phyloP scores from a whole-genome alignment of 2,329 filamentous ascomycete species.

The Fusarium sp. region DNA sequence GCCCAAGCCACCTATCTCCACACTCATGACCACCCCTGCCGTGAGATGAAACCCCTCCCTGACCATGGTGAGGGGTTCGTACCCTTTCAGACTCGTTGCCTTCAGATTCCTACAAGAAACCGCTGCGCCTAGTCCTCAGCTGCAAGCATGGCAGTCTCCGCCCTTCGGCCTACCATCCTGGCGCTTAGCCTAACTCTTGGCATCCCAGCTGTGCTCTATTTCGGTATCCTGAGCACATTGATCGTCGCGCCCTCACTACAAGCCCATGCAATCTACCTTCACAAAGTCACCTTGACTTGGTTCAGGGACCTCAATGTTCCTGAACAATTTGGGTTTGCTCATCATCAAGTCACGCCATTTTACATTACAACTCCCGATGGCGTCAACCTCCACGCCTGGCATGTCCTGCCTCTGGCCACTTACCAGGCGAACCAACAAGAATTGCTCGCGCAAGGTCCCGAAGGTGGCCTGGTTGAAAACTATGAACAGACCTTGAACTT shows the following conservation, averaged over 20 bases:
- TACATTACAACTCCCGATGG: constrained; percentile 75
- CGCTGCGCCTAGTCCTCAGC: background rate
- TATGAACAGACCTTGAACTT: constrained; percentile 54
- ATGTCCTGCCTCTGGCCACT: constrained; percentile 74
- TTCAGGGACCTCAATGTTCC: constrained; percentile 69
- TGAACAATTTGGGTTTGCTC: constrained; percentile 78
- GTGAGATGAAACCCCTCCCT: no score
- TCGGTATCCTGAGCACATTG: constrained; percentile 29
- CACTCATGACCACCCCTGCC: no score
- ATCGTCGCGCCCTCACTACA: constrained; percentile 38
- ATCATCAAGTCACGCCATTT: constrained; percentile 80
- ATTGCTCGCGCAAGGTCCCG: constrained; percentile 49
- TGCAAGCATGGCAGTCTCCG: constrained; percentile 17
- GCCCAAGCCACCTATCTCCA: no score
- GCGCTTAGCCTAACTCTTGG: constrained; percentile 34
- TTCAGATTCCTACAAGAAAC: no score
- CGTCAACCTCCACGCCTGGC: constrained; percentile 80
- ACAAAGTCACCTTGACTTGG: constrained; percentile 68
- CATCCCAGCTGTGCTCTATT: constrained; percentile 34
- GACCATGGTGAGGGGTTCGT: no score
- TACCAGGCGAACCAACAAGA: constrained; percentile 61
- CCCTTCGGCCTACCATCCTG: constrained; percentile 29
- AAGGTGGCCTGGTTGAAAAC: constrained; percentile 11
- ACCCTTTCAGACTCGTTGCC: no score
- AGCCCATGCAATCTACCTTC: constrained; percentile 62